These are phyloP conservation scores for Zygotorulaspora florentina DNA, from an alignment of 805 yeast species.

Conservation along the genomic window DNA sequence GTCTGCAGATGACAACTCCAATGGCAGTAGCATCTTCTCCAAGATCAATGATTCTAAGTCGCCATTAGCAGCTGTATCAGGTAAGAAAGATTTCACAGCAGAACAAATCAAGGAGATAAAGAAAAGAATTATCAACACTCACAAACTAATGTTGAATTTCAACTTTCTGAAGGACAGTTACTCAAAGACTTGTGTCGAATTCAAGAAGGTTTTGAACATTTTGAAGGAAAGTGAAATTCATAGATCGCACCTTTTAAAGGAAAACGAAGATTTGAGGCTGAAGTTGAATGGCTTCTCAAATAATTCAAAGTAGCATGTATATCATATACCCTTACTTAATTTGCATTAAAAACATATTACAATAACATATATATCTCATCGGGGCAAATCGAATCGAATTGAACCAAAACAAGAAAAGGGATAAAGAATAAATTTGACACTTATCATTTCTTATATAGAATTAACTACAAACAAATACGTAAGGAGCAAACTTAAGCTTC, in stretches of 20 bases:
- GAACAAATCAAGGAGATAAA: slow-evolving; percentile 31
- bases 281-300: slow-evolving; percentile 4
- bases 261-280: slow-evolving; percentile 33
- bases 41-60: background rate
- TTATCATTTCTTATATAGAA: background rate
- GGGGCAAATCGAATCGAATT: no score
- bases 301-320: background rate
- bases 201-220: slow-evolving; percentile 33
- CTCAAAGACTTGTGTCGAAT: slow-evolving; percentile 32
- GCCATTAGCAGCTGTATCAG: slow-evolving; percentile 1
- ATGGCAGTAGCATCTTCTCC: slow-evolving; percentile 1
- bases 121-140: slow-evolving; percentile 33
- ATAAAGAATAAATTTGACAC: background rate
- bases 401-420: background rate
- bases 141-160: slow-evolving; percentile 32
- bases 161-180: slow-evolving; percentile 33
- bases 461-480: background rate
- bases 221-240: slow-evolving; percentile 37
- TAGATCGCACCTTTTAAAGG: slow-evolving; percentile 36
- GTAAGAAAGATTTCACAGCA: slow-evolving; percentile 31
- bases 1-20: slow-evolving; percentile 20
- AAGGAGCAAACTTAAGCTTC: slow-evolving; percentile 22
- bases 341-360: background rate
- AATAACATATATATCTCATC: background rate
- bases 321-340: background rate